Evolutionary conservation across 306 rosid species (phyloP).

Genomic region (Amphicarpaea edgeworthii): DNA sequence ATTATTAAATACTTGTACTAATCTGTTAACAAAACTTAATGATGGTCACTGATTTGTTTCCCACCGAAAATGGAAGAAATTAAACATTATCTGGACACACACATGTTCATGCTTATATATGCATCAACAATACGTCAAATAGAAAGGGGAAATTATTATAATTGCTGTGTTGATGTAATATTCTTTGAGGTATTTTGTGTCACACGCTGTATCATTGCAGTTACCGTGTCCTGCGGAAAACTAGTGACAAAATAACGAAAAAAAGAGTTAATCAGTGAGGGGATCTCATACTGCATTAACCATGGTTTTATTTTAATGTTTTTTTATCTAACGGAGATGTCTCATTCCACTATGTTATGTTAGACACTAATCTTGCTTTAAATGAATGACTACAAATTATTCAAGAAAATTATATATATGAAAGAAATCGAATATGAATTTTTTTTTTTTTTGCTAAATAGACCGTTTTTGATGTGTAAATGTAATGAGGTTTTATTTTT

Average conservation of each 20-base stretch:
- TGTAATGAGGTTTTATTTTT: neutral
- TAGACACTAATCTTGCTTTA: too few species aligned
- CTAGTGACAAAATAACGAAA: conserved; percentile 8
- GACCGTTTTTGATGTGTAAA: too few species aligned
- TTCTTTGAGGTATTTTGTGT: conserved; percentile 3
- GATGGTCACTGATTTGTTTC: neutral
- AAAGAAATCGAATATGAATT: too few species aligned
- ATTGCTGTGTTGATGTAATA: neutral
- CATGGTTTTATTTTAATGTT: neutral
- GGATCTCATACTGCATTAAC: neutral
- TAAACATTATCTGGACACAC: conserved; percentile 27
- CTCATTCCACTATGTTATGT: too few species aligned
- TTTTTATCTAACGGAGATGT: too few species aligned
- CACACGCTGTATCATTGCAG: conserved; percentile 29
- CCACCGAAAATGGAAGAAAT: conserved; percentile 12
- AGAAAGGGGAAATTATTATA: conserved; percentile 18
- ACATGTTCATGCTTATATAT: conserved; percentile 25
- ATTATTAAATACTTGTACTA: neutral
- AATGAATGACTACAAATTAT: too few species aligned
- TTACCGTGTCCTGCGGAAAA: neutral
- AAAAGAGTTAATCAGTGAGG: neutral
- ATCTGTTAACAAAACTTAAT: conserved; percentile 6
- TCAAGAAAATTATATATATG: too few species aligned
- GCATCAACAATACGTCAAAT: conserved; percentile 17
- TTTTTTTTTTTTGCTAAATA: too few species aligned